These are phyloP conservation scores for Afroboletus lepidellus DNA, from an alignment of 1,284 basidiomycete genomes.

Conservation along the genomic window DNA sequence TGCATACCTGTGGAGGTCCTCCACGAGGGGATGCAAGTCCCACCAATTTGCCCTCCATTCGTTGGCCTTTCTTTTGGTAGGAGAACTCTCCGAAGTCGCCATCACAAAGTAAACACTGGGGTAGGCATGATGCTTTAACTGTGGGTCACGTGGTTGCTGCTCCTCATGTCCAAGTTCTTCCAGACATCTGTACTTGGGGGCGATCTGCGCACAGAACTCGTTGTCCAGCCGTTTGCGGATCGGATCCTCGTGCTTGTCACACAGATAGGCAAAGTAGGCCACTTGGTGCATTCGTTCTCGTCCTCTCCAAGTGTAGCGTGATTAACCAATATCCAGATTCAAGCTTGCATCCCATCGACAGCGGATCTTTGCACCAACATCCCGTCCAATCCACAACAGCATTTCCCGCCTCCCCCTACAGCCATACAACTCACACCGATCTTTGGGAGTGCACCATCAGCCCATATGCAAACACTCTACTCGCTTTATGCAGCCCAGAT, in stretches of 20 bases:
- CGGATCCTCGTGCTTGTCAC: constrained; percentile 79
- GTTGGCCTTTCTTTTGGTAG: constrained; percentile 57
- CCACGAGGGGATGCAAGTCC: constrained; percentile 62
- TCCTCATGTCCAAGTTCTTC: constrained; percentile 21
- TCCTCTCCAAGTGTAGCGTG: not conserved
- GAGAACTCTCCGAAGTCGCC: constrained; percentile 34
- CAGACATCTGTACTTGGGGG: constrained; percentile 49
- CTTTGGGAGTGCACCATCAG: constrained; percentile 68
- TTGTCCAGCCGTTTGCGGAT: constrained; percentile 79
- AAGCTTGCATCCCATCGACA: constrained; percentile 74
- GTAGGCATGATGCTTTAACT: not conserved
- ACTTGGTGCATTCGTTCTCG: constrained; percentile 53
- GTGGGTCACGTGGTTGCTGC: constrained; percentile 13
- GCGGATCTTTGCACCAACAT: constrained; percentile 43
- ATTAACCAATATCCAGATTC: constrained; percentile 48
- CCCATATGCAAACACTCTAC: constrained; percentile 68
- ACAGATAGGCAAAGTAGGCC: constrained; percentile 86
- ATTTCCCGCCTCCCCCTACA: constrained; percentile 67
- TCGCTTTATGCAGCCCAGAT: constrained; percentile 84
- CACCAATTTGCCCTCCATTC: constrained; percentile 71
- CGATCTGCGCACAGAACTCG: constrained; percentile 66
- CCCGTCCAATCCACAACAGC: constrained; percentile 25
- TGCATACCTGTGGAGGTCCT: constrained; percentile 52
- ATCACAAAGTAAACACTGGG: constrained; percentile 12
- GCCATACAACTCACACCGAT: constrained; percentile 74